Percentiles rank a stretch among this genome's conserved stretches.
Conservation (phyloP, 352 stramenopile genomes). For the Globisporangium camurandrum region DNA sequence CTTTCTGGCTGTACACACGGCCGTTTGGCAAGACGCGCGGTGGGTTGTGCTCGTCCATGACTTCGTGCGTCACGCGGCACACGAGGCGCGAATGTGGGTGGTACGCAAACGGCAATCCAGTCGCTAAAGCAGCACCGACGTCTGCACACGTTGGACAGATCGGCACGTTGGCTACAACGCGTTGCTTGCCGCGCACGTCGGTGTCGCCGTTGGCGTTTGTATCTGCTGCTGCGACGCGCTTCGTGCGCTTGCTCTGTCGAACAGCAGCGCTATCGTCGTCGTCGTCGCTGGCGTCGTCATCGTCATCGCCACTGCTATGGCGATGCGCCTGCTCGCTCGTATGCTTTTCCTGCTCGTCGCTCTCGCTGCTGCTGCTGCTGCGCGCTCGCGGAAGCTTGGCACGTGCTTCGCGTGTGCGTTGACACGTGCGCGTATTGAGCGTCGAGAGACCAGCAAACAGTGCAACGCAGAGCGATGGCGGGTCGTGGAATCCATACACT, state of each 20-base stretch:
- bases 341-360: neutral
- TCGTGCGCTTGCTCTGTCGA: slow-evolving; percentile 42
- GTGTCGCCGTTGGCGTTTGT: neutral
- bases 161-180: slow-evolving; percentile 20
- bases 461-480: slow-evolving; percentile 54
- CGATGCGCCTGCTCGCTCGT: slow-evolving; percentile 9
- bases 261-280: slow-evolving; percentile 15
- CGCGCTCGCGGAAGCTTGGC: slow-evolving; percentile 15
- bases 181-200: neutral
- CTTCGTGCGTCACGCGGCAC: slow-evolving; percentile 64
- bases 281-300: slow-evolving; percentile 5
- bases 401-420: slow-evolving; percentile 36
- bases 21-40: slow-evolving; percentile 76
- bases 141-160: slow-evolving; percentile 75
- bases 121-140: slow-evolving; percentile 50
- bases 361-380: neutral
- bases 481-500: slow-evolving; percentile 63
- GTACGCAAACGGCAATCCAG: slow-evolving; percentile 57
- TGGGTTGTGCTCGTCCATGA: slow-evolving; percentile 85
- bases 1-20: slow-evolving; percentile 74
- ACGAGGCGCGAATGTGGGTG: slow-evolving; percentile 80
- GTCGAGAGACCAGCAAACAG: slow-evolving; percentile 64
- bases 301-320: slow-evolving; percentile 13
- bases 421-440: slow-evolving; percentile 68
- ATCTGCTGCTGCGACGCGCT: slow-evolving; percentile 12